These are phyloP conservation scores for Apiotrichum sp. DNA, from an alignment of 1,284 basidiomycete species.

Conservation along the genomic window DNA sequence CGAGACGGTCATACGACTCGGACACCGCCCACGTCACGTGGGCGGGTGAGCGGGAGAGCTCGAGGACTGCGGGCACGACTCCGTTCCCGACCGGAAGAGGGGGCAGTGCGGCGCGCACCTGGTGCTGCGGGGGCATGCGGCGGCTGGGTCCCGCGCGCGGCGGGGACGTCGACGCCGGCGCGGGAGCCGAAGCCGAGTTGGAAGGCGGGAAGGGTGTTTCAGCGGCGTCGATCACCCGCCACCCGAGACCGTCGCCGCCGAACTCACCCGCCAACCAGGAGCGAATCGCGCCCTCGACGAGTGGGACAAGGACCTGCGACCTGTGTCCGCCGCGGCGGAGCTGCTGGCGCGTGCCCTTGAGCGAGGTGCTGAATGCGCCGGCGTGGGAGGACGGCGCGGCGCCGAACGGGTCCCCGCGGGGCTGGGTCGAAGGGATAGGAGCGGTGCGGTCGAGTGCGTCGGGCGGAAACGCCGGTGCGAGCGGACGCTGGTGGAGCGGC, in stretches of 20 bases:
- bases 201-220: not conserved
- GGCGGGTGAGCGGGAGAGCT: conserved; percentile 38
- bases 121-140: conserved; percentile 29
- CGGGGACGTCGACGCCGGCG: conserved; percentile 12
- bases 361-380: conserved; percentile 31
- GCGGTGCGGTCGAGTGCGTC: conserved; percentile 23
- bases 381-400: conserved; percentile 9
- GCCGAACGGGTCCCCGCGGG: conserved; percentile 2
- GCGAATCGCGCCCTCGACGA: conserved; percentile 32
- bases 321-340: conserved; percentile 36
- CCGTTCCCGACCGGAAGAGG: conserved; percentile 16
- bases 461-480: conserved; percentile 30
- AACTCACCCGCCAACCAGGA: conserved; percentile 36
- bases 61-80: conserved; percentile 31
- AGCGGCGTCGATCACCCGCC: conserved; percentile 30
- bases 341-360: conserved; percentile 41
- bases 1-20: conserved; percentile 42
- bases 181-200: too few relatives aligned
- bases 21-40: conserved; percentile 41
- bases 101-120: conserved; percentile 19
- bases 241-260: conserved; percentile 11
- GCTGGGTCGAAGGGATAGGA: conserved; percentile 16
- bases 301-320: conserved; percentile 34
- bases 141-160: conserved; percentile 3
- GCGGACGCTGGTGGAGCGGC: conserved; percentile 32